phyloP scores from a whole-genome alignment of 495 filamentous ascomycete species.

The Aspergillus biplanus region DNA sequence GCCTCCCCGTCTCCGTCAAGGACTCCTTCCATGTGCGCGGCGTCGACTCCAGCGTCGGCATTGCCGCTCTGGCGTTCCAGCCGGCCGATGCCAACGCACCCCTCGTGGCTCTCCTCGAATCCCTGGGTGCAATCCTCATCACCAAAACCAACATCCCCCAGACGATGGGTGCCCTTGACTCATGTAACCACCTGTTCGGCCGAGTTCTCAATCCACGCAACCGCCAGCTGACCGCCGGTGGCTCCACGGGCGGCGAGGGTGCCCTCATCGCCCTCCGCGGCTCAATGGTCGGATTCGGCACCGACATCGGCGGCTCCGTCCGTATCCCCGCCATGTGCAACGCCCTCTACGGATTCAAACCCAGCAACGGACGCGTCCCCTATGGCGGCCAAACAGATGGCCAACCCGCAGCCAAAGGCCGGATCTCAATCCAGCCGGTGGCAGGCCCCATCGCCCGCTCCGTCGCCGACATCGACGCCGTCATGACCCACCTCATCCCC shows the following conservation, averaged over 20 bases:
- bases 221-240: slow-evolving; percentile 58
- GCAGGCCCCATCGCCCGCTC: slow-evolving; percentile 55
- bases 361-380: slow-evolving; percentile 60
- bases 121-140: slow-evolving; percentile 59
- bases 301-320: slow-evolving; percentile 67
- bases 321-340: slow-evolving; percentile 63
- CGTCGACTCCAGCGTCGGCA: slow-evolving; percentile 61
- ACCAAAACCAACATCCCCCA: slow-evolving; percentile 71
- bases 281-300: slow-evolving; percentile 67
- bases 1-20: slow-evolving; percentile 68
- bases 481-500: slow-evolving; percentile 56
- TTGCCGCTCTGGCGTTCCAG: slow-evolving; percentile 55
- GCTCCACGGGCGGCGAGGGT: slow-evolving; percentile 69
- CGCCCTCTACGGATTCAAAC: slow-evolving; percentile 63
- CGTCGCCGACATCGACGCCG: slow-evolving; percentile 47
- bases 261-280: slow-evolving; percentile 65
- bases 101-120: slow-evolving; percentile 42
- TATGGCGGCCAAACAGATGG: slow-evolving; percentile 51
- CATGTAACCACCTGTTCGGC: slow-evolving; percentile 55
- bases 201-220: slow-evolving; percentile 67
- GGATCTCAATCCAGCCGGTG: slow-evolving; percentile 48
- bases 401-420: slow-evolving; percentile 39
- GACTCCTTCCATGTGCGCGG: slow-evolving; percentile 67
- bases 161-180: slow-evolving; percentile 46
- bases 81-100: slow-evolving; percentile 51